Evolutionary conservation across 768 basidiomycete species (phyloP), one percentile per base, ranked within the genome.

Genomic region (Rhodotorula taiwanensis): DNA sequence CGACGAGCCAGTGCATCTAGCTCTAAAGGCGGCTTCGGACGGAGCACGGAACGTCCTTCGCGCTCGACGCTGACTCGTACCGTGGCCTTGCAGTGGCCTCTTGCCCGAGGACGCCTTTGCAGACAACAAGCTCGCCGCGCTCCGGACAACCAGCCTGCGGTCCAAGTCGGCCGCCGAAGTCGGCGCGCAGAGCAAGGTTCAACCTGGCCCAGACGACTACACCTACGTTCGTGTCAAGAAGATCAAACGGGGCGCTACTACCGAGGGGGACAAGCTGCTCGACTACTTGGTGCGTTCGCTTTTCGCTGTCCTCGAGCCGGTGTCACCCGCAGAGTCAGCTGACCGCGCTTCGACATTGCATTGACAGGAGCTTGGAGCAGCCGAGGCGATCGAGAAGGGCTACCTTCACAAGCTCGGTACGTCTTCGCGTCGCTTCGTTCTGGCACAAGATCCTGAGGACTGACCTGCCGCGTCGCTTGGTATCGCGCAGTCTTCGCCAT

Each of bases 361-460:
- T 13, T 0, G 20, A 10, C 56, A 91, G 89, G 89, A 93, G 76
- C 78, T 83, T 60, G 90, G 90, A 0, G 88, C 91, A 47, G 89
- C 88, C 67, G 86, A 92, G 63, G 90, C 90, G 0, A 77, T 93
- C 39, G 82, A 88, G 72, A 89, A 86, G 72, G 85, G 84, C 67
- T 93, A 89, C 76, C 81, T 93, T 50, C 59, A 83, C 83, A 52
- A 88, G 86, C 71, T 89, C 89, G 62, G 90, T 90, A 58, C 62
- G 82, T 64, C 15, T 27, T 13, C 51, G 5, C 11, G 21, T 30
- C 13, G 9, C 3, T 20, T 14, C 28, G 25, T 15, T 14, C 45
- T 34, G 0, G 25, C 25, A 47, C 7, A 11, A 21, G 11, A 2
- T 41, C 18, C 33, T 5, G n/a, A n/a, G n/a, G n/a, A n/a, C n/a